Conservation (phyloP, 306 rosid species). For the Hippophae gyantsensis region DNA sequence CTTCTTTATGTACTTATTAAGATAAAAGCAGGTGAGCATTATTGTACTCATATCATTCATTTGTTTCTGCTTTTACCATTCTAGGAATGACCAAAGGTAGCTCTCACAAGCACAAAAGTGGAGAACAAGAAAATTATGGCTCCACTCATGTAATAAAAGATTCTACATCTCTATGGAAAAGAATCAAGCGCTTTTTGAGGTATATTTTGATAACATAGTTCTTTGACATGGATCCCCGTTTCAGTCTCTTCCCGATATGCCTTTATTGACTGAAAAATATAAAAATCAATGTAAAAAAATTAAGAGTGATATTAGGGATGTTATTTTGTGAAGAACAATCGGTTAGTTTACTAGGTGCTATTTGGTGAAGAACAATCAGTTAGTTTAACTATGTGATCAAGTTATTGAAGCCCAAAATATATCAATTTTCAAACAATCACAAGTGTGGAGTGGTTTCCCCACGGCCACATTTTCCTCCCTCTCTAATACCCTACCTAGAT, state of each 20-base stretch:
- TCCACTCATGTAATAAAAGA: conserved; percentile 28
- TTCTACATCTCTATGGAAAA: conserved; percentile 41
- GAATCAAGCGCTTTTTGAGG: conserved; percentile 59
- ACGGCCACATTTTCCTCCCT: no score
- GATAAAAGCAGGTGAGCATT: not conserved
- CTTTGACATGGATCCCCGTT: not conserved
- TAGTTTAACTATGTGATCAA: no score
- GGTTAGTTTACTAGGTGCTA: no score
- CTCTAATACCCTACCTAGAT: no score
- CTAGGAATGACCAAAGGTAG: conserved; percentile 34
- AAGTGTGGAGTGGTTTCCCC: no score
- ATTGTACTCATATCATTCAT: conserved; percentile 4
- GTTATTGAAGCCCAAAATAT: no score
- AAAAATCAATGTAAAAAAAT: no score
- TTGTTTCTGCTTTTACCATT: conserved; percentile 11
- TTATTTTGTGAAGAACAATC: no score
- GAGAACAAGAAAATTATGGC: conserved; percentile 15
- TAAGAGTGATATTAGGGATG: no score
- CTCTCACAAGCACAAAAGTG: conserved; percentile 21
- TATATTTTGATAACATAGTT: conserved; percentile 22
- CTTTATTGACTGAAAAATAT: not conserved
- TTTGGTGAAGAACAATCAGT: no score
- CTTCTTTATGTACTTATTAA: not conserved
- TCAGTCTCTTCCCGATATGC: not conserved
- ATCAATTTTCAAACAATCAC: no score